Conservation (phyloP, 2,329 filamentous ascomycete species). For the Atkinsonella hypoxylon region DNA sequence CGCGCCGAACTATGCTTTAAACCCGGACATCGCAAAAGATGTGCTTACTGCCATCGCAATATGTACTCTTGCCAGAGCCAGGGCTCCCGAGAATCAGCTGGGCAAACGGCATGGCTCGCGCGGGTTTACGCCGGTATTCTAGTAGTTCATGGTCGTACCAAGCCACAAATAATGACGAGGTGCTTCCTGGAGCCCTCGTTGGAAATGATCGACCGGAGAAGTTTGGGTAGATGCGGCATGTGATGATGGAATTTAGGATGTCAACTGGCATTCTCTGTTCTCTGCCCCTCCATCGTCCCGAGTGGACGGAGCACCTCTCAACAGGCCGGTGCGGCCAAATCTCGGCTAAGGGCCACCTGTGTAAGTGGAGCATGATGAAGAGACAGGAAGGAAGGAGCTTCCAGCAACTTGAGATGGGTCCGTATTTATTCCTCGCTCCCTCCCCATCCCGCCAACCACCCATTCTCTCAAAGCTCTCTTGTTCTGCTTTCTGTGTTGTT, state of each 20-base stretch:
- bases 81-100: constrained; percentile 90
- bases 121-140: not conserved
- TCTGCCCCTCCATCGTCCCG: constrained; percentile 4
- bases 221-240: not conserved
- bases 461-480: constrained; percentile 7
- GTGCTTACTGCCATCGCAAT: constrained; percentile 85
- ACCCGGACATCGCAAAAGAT: not conserved
- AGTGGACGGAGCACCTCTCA: not conserved
- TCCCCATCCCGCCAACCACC: not conserved
- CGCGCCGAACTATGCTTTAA: not conserved
- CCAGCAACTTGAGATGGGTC: constrained; percentile 3
- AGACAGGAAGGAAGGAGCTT: constrained; percentile 2
- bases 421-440: constrained; percentile 8
- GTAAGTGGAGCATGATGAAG: not conserved
- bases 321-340: not conserved
- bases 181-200: not conserved
- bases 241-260: not conserved
- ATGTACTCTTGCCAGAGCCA: constrained; percentile 91
- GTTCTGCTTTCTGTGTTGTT: not conserved
- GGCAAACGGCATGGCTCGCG: constrained; percentile 42
- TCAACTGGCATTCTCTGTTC: not conserved
- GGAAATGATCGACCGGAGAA: not conserved
- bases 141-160: not conserved
- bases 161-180: not conserved
- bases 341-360: not conserved